Evolutionary conservation across 768 basidiomycete genomes (phyloP).

Genomic region (Gelatoporia subvermispora): DNA sequence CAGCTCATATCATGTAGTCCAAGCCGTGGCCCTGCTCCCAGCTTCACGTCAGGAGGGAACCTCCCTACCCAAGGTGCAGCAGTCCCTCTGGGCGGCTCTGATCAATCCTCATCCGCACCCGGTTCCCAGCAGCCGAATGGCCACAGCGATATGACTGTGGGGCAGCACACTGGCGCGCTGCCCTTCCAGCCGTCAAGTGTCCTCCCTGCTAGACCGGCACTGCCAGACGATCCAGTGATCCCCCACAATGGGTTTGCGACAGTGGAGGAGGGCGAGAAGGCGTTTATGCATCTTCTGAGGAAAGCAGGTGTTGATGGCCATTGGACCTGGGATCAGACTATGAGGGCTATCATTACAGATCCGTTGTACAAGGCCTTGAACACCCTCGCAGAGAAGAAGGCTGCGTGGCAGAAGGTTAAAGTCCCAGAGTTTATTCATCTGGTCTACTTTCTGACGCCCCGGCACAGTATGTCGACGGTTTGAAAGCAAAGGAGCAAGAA

Average conservation of each 20-base stretch:
- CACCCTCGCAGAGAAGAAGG: constrained; percentile 91
- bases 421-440: background rate
- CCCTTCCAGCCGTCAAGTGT: constrained; percentile 59
- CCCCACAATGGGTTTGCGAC: constrained; percentile 88
- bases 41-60: constrained; percentile 7
- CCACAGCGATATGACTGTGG: constrained; percentile 38
- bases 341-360: constrained; percentile 97
- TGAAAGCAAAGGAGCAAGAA: constrained; percentile 80
- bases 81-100: constrained; percentile 48
- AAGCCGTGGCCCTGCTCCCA: constrained; percentile 9
- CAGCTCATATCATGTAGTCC: constrained; percentile 1
- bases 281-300: constrained; percentile 84
- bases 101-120: constrained; percentile 40
- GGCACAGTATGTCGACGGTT: constrained; percentile 68
- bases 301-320: constrained; percentile 87
- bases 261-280: constrained; percentile 87
- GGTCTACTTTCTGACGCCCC: background rate
- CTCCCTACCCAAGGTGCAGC: constrained; percentile 43
- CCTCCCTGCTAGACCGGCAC: constrained; percentile 68
- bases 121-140: constrained; percentile 37
- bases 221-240: constrained; percentile 84
- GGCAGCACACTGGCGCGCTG: constrained; percentile 47
- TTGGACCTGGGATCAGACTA: constrained; percentile 98
- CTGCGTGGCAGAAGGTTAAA: constrained; percentile 86
- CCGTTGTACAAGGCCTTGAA: constrained; percentile 93